A percentile compares a stretch with the other conserved stretches of the same genome.
Evolutionary conservation across 75 land plant species (phyloP).

Genomic region (Sequoiadendron giganteum): DNA sequence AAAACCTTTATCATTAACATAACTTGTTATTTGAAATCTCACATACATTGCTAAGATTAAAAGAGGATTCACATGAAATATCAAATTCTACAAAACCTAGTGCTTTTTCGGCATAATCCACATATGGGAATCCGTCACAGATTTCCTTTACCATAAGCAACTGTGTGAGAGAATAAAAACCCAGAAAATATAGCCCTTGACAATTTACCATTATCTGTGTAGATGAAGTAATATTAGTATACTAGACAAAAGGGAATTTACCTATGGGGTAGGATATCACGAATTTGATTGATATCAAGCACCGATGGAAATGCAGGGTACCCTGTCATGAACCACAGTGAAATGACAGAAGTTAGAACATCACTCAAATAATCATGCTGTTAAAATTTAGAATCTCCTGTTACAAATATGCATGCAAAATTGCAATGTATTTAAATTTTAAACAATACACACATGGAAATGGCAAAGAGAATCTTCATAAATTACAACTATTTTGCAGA

Average conservation of each 20-base stretch:
- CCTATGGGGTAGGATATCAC: constrained; percentile 91
- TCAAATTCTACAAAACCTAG: background rate
- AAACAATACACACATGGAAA: background rate
- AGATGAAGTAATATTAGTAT: background rate
- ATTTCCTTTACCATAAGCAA: background rate
- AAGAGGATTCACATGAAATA: background rate
- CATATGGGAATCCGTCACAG: background rate
- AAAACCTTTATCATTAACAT: background rate
- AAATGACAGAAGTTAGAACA: background rate
- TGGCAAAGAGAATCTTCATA: background rate
- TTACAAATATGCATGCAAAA: background rate
- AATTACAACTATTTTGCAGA: background rate
- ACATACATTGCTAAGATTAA: background rate
- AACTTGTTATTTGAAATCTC: background rate
- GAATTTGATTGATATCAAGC: constrained; percentile 90
- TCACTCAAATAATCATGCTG: background rate
- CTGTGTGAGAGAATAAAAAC: background rate
- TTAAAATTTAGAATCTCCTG: background rate
- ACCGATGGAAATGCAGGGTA: constrained; percentile 82
- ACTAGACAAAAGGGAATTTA: constrained; percentile 7
- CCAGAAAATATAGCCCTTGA: background rate
- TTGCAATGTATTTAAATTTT: background rate
- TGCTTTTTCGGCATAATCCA: background rate
- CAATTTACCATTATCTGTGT: background rate
- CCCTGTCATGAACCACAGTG: constrained; percentile 30